Base-by-base conservation (phyloP, 352 stramenopile genomes). In the Phytopythium aichiense region DNA sequence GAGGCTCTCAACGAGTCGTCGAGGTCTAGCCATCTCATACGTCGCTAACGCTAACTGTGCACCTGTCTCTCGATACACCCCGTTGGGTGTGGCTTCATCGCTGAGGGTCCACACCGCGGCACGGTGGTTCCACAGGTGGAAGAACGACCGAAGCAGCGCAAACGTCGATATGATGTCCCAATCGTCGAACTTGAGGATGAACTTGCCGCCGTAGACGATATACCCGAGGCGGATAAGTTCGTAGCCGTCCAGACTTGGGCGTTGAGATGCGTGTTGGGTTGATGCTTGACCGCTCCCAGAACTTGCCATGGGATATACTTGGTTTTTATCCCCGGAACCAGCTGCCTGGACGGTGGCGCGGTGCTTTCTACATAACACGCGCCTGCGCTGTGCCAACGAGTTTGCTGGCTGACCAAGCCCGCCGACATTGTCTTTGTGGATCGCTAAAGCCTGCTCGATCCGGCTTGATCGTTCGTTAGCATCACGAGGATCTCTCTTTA, bases 141-240 rank as follows among this genome's bases (percentile, higher is more conserved):
- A 62, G 15, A 67, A 60, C 5, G 42, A 18, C 1, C 42, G 49
- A 6, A 63, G 16, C 4, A 38, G 46, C 20, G 28, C 15, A 0
- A 64, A 22, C 0, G 49, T 28, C 43, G 55, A 58, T 11, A 67
- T 30, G 9, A 68, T 46, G 22, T 57, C 56, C 50, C 66, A 73
- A 37, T 73, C 63, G 13, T 62, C 31, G 18, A 69, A 52, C 4
- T 49, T 22, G 12, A 70, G 25, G 15, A 69, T 37, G 38, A 38
- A 60, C 16, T 30, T 25, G 42, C 22, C 51, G 15, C 58, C 63
- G 12, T 67, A 66, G 6, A 67, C 58, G 0, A 73, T 35, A 40
- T 70, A 70, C 5, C 63, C 59, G 9, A 73, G 50, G 1, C 54
- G 63, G 16, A 66, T 56, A 13, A 73, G 58, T 31, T 72, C 66